Base-by-base conservation (phyloP, 768 basidiomycete species). In the Leccinellum luteum region DNA sequence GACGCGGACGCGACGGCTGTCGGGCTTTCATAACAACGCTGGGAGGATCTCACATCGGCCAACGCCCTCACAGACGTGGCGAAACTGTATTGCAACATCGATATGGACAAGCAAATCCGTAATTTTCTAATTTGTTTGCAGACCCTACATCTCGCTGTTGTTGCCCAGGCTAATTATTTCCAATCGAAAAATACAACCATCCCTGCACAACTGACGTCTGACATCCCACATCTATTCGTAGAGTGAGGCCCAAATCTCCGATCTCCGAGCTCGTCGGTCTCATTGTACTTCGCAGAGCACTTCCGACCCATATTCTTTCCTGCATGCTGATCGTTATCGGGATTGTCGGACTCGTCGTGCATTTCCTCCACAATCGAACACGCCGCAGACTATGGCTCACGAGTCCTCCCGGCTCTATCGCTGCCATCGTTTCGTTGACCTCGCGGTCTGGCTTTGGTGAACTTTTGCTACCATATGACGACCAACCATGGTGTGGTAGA, bases 361-460 rank as follows among this genome's bases (percentile, higher is more conserved):
- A 86, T 55, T 61, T 80, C 56, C 43, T 78, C 27, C 81, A 84
- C 66, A 72, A 73, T 25, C 75, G 71, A 19, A 72, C 79, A 52
- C 77, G 85, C 50, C 76, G 78, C 44, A 70, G 73, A 27, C 66
- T 88, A 10, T 78, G 77, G 64, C 71, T 89, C 12, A 75, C 83
- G 2, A 74, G 79, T 25, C 78, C 77, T 14, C 86, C 86, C 0
- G 85, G 86, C 17, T 82, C 78, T 48, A 84, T 88, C 55, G 87
- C 83, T 7, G 69, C 79, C 9, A 74, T 81, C 31, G 73, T 82
- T 10, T 78, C 85, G 4, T 74, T 85, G 54, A 85, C 86, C 2
- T 73, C 82, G 0, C 81, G 76, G 9, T 86, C 85, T 43, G 85
- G 85, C 13, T 85, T 85, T 54, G 85, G 84, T 21, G 78, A 84